Conservation (phyloP, 2,329 filamentous ascomycete genomes). For the Orbilia quercus region DNA sequence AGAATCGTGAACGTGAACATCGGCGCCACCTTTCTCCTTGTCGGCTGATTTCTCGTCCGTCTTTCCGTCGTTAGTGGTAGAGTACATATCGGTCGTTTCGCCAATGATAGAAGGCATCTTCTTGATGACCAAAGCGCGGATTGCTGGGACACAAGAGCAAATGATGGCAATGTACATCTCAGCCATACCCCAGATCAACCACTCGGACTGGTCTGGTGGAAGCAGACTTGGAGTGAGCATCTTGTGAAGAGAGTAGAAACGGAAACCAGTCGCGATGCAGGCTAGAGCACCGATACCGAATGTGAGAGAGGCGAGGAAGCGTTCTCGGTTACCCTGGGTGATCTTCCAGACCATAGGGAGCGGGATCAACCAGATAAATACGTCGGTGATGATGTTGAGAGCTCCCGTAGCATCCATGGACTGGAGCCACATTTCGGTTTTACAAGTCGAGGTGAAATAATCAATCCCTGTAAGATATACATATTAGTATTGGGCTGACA, state of each 20-base stretch:
- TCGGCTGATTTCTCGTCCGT: slow-evolving; percentile 37
- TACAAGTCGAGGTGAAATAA: slow-evolving; percentile 35
- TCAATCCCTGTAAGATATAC: slow-evolving; percentile 11
- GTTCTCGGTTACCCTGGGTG: slow-evolving; percentile 28
- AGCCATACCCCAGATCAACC: slow-evolving; percentile 36
- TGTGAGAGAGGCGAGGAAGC: slow-evolving; percentile 38
- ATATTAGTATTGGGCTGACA: not conserved
- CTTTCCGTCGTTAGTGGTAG: slow-evolving; percentile 22
- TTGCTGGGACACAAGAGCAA: slow-evolving; percentile 43
- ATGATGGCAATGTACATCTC: slow-evolving; percentile 46
- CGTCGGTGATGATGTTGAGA: slow-evolving; percentile 43
- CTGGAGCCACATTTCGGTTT: slow-evolving; percentile 37
- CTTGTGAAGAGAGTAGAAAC: slow-evolving; percentile 41
- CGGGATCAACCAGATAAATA: slow-evolving; percentile 40
- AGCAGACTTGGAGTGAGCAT: slow-evolving; percentile 20
- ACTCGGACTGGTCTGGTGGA: slow-evolving; percentile 35
- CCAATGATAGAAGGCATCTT: slow-evolving; percentile 38
- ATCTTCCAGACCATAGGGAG: slow-evolving; percentile 45
- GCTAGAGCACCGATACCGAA: slow-evolving; percentile 44
- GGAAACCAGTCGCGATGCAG: slow-evolving; percentile 43
- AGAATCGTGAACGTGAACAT: slow-evolving; percentile 20
- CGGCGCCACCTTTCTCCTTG: slow-evolving; percentile 35
- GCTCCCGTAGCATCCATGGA: slow-evolving; percentile 43
- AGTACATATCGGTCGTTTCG: slow-evolving; percentile 18
- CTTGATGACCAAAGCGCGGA: slow-evolving; percentile 44